Conservation (phyloP, 805 yeast species). For the Starmera quercuum region DNA sequence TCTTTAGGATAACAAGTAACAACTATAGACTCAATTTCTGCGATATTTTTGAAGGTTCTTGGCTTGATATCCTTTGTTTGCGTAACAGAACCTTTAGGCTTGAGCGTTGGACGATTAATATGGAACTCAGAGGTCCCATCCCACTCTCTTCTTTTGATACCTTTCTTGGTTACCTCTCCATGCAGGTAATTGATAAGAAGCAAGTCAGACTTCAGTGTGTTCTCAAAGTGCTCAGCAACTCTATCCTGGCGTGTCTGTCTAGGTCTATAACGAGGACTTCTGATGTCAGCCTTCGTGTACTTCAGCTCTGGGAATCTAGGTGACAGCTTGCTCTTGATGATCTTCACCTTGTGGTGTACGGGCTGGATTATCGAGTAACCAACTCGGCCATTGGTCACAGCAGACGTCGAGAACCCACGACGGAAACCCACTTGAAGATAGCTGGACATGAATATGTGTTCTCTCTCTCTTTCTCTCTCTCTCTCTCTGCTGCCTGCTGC, state of each 20-base stretch:
- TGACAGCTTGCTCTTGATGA: conserved; percentile 66
- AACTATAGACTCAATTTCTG: conserved; percentile 58
- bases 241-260: conserved; percentile 72
- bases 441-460: too few species aligned
- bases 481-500: too few species aligned
- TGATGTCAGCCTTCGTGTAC: conserved; percentile 62
- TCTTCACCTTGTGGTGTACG: conserved; percentile 81
- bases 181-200: conserved; percentile 73
- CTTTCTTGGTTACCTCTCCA: conserved; percentile 42
- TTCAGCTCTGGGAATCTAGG: conserved; percentile 67
- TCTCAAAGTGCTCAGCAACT: conserved; percentile 64
- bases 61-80: conserved; percentile 71
- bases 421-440: too few species aligned
- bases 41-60: conserved; percentile 61
- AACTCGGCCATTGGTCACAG: conserved; percentile 30
- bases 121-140: conserved; percentile 85
- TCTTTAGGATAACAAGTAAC: conserved; percentile 72
- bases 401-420: conserved; percentile 17
- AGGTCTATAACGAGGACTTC: conserved; percentile 75
- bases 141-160: conserved; percentile 77
- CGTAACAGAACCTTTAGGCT: conserved; percentile 68
- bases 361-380: conserved; percentile 78
- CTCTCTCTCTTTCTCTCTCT: too few species aligned
- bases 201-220: conserved; percentile 70
- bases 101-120: conserved; percentile 67